Evolutionary conservation across 164 flowering plant species (phyloP), one percentile per base, ranked within the genome.

Genomic region (Vitis rupestris): DNA sequence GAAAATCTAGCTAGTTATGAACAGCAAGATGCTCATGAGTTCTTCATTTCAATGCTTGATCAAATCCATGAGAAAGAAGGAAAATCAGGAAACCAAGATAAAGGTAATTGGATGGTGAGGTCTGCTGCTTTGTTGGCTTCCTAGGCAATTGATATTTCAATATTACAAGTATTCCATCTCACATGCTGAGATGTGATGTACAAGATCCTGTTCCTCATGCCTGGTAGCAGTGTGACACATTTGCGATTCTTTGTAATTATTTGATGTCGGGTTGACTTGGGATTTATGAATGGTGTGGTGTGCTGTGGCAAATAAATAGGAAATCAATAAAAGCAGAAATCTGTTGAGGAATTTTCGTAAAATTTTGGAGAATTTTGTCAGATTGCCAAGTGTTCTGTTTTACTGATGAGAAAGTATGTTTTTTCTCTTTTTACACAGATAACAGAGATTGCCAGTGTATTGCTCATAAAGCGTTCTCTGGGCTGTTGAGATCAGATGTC

Each of bases 11-110:
- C 90, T 53, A 78, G 82, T 72, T 88, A 88, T 10, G 90, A 83
- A 77, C 87, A 85, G 76, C 90, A 86, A 75, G 90, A 86, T 74
- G 88, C 92, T 64, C 92, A 88, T 76, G 92, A 86, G 76, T 88
- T 88, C 75, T 88, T 88, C 81, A 86, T 88, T 63, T 86, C 92
- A 57, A 58, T 88, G 73, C 83, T 88, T 48, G 87, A 85, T 70
- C 77, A 82, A 16, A 85, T 88, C 49, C 92, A 88, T 80, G 90
- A 85, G 77, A 84, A 76, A 51, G 92, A 82, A 67, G 76, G 77
- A 61, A 77, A 74, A 68, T 55, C 69, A 51, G 72, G 61, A 59
- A 66, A 62, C 54, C 71, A 64, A 54, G 53, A 23, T 59, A 81
- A 81, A 88, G 91, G 89, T 87, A 77, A 67, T 55, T 19, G 27